Conservation (phyloP, 148 eudicot genomes). For the Fagopyrum esculentum region DNA sequence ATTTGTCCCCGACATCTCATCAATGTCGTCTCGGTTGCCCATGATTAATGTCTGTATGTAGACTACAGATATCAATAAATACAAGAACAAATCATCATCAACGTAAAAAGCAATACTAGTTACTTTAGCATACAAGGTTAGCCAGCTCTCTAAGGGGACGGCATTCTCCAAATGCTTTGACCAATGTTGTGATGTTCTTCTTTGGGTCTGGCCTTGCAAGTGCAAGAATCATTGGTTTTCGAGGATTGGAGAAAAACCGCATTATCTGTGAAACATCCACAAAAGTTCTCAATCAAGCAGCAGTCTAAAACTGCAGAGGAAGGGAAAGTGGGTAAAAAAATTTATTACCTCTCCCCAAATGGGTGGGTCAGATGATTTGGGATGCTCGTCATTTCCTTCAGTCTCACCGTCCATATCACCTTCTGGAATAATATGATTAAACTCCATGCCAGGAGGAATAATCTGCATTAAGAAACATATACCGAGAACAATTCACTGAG, state of each 20-base stretch:
- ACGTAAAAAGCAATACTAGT: background rate
- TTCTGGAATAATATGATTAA: slow-evolving; percentile 37
- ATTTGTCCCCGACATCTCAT: slow-evolving; percentile 79
- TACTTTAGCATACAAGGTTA: slow-evolving; percentile 49
- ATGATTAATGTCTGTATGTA: slow-evolving; percentile 75
- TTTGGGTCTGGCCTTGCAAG: slow-evolving; percentile 94
- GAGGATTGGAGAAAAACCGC: slow-evolving; percentile 83
- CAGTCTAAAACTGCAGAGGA: background rate
- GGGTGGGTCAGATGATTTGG: slow-evolving; percentile 41
- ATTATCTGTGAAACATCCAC: slow-evolving; percentile 43
- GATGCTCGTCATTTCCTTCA: slow-evolving; percentile 37
- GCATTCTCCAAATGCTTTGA: slow-evolving; percentile 94
- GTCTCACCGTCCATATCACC: slow-evolving; percentile 29
- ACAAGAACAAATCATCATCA: background rate
- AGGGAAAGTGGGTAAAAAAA: background rate
- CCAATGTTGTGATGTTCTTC: slow-evolving; percentile 84
- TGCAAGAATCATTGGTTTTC: slow-evolving; percentile 97
- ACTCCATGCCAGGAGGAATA: slow-evolving; percentile 49
- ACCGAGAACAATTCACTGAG: too few species aligned
- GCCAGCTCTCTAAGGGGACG: slow-evolving; percentile 90
- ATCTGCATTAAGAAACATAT: slow-evolving; percentile 20
- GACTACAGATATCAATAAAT: background rate
- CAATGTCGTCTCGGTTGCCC: slow-evolving; percentile 88
- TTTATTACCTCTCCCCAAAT: slow-evolving; percentile 78
- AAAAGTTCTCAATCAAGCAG: background rate